Conservation (phyloP, 306 rosid species). For the Sicyos edulis region DNA sequence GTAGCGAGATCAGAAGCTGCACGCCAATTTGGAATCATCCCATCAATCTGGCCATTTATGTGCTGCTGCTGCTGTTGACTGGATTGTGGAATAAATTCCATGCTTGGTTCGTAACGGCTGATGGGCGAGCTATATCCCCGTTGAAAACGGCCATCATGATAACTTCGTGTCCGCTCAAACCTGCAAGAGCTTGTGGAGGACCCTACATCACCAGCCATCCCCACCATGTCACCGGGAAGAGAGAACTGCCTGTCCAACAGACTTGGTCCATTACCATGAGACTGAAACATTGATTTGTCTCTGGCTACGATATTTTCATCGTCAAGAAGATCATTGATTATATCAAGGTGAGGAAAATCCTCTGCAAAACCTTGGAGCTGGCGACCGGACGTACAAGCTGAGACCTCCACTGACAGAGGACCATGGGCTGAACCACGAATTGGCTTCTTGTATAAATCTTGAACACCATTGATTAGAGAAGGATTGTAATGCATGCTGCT, state of each 20-base stretch:
- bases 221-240: conserved; percentile 62
- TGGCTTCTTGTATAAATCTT: conserved; percentile 47
- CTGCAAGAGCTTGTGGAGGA: conserved; percentile 69
- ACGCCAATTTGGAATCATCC: conserved; percentile 65
- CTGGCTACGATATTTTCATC: conserved; percentile 50
- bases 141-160: conserved; percentile 58
- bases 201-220: conserved; percentile 44
- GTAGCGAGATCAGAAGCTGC: conserved; percentile 47
- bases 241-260: conserved; percentile 62
- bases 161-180: conserved; percentile 78
- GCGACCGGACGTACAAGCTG: conserved; percentile 60
- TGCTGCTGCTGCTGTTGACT: conserved; percentile 35
- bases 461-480: conserved; percentile 42
- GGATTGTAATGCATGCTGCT: conserved; percentile 49
- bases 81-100: conserved; percentile 51
- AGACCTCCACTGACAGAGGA: conserved; percentile 37
- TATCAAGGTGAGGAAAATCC: conserved; percentile 94
- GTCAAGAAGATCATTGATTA: conserved; percentile 89
- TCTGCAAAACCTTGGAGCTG: conserved; percentile 64
- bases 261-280: conserved; percentile 43
- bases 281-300: conserved; percentile 35
- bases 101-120: conserved; percentile 44
- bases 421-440: conserved; percentile 44
- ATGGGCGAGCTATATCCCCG: conserved; percentile 43
- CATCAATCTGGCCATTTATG: conserved; percentile 70